Evolutionary conservation across 2,329 filamentous ascomycete species (phyloP), one percentile per base, ranked within the genome.

Genomic region (Triangularia verruculosa): DNA sequence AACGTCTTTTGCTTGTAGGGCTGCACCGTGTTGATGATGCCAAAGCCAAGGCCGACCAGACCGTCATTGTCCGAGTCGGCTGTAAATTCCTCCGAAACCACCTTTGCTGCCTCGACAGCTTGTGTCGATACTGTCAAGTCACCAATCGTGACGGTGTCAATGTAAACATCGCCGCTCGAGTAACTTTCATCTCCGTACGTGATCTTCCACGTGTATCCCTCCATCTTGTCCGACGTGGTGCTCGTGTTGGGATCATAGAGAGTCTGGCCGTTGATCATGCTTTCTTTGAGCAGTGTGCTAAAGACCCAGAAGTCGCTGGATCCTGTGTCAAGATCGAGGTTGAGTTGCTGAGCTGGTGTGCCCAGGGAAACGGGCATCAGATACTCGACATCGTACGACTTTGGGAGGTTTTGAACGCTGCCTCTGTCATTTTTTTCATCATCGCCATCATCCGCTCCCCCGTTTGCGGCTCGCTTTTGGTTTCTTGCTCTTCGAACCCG

Each of bases 241-340:
- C 78, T 80, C 57, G 75, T 73, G 24, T 63, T 65, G 1, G 79
- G 76, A 55, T 77, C 69, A 64, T 78, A 82, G n/a, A 76, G 59
- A 4, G 72, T 70, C 55, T 82, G 79, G 0, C 77, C 78, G 15
- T 72, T 72, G 11, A 77, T 70, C 27, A 78, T 71, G 17, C 61
- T 68, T 25, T 59, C 39, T 13, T 74, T 69, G 1, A 74, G 75
- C 63, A 76, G 70, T 30, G 72, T 72, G 61, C 77, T 79, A 68
- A 81, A 81, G 1, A 82, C 80, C 80, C 80, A 81, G 24, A 81
- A 72, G 62, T 75, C 74, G 12, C 70, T 71, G 12, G 73, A 74
- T 17, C 74, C 74, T 2, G 73, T 74, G 68, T 75, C 74, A 56
- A 75, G 66, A 64, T 74, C 71, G 17, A 75, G 67, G 53, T 70